A percentile compares a stretch with the other conserved stretches of the same genome.
Evolutionary conservation across 495 filamentous ascomycete species (phyloP).

Genomic region (Schizothecium vesticola): DNA sequence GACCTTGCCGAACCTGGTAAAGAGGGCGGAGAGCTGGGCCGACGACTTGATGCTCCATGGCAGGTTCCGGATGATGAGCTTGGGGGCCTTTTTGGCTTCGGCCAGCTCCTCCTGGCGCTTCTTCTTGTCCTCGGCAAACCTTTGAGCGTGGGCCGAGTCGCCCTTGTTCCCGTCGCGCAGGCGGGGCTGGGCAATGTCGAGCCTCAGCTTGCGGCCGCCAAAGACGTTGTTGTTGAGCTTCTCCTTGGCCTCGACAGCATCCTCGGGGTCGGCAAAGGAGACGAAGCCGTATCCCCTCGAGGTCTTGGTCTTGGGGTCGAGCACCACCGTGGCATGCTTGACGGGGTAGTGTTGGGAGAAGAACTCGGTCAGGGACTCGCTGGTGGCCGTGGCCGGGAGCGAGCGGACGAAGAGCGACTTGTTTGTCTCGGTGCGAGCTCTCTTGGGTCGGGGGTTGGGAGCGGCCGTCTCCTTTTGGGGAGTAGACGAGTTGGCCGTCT

Average conservation of each 20-base stretch:
- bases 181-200: constrained; percentile 84
- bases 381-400: constrained; percentile 70
- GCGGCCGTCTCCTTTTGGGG: constrained; percentile 11
- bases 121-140: constrained; percentile 47
- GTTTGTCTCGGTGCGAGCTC: constrained; percentile 43
- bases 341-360: constrained; percentile 93
- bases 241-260: constrained; percentile 71
- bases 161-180: constrained; percentile 57
- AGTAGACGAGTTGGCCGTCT: constrained; percentile 5
- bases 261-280: constrained; percentile 88
- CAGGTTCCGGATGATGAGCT: constrained; percentile 90
- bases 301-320: constrained; percentile 71
- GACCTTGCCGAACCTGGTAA: constrained; percentile 84
- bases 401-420: constrained; percentile 86
- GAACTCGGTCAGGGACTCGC: constrained; percentile 71
- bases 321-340: constrained; percentile 86
- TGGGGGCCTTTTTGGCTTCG: constrained; percentile 59
- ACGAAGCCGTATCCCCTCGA: constrained; percentile 95
- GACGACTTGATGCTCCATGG: constrained; percentile 91
- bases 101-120: constrained; percentile 49
- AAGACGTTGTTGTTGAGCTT: constrained; percentile 70
- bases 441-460: constrained; percentile 36
- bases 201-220: constrained; percentile 70
- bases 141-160: constrained; percentile 27
- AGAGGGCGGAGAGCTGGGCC: constrained; percentile 69